Conservation (phyloP, 257 asterid genomes). For the Salvia rosmarinus region DNA sequence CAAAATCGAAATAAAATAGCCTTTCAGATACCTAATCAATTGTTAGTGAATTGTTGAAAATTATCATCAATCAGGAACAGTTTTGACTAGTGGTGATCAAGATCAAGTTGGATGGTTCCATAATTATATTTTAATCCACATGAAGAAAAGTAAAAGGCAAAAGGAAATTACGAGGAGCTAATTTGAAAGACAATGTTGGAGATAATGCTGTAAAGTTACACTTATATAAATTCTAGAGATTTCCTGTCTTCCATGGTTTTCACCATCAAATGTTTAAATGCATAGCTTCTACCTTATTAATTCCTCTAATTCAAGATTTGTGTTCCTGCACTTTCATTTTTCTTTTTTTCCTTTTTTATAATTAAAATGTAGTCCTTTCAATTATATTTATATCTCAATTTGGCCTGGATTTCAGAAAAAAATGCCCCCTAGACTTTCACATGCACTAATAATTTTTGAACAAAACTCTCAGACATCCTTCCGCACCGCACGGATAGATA, state of each 20-base stretch:
- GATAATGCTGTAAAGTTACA: neutral
- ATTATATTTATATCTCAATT: too few relatives aligned
- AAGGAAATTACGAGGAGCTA: neutral
- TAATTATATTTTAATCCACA: neutral
- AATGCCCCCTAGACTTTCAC: too few relatives aligned
- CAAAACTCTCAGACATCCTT: too few relatives aligned
- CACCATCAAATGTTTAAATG: neutral
- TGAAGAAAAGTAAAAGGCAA: conserved; percentile 4
- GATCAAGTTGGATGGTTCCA: neutral
- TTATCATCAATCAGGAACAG: conserved; percentile 34
- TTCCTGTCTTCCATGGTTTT: conserved; percentile 10
- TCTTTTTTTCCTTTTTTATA: too few relatives aligned
- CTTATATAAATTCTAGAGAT: neutral
- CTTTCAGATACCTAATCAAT: neutral
- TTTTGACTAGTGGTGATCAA: neutral
- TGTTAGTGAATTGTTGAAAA: neutral
- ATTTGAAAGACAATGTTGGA: neutral
- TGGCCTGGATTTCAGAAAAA: too few relatives aligned
- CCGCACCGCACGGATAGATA: too few relatives aligned
- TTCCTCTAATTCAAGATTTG: too few relatives aligned
- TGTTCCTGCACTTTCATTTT: too few relatives aligned
- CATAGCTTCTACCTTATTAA: too few relatives aligned
- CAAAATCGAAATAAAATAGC: neutral
- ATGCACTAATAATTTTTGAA: too few relatives aligned
- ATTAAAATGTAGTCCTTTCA: too few relatives aligned